phyloP scores from a whole-genome alignment of 2,329 filamentous ascomycete species.

The Fusarium praegraminearum region DNA sequence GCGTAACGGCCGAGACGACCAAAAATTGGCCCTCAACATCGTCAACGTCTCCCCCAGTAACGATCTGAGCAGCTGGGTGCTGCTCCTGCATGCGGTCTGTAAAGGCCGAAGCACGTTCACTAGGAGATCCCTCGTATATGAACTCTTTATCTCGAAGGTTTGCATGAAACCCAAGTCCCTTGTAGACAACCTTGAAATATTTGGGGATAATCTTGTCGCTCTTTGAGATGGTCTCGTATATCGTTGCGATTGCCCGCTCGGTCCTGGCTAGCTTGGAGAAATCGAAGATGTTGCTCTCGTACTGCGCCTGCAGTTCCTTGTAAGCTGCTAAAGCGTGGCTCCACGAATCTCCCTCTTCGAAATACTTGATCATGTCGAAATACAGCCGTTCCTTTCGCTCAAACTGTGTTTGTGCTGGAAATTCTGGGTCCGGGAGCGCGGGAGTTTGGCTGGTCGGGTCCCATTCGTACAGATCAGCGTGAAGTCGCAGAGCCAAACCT shows the following conservation, averaged over 20 bases:
- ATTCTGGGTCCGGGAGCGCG: conserved; percentile 77
- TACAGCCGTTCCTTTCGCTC: conserved; percentile 93
- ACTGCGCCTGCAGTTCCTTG: conserved; percentile 90
- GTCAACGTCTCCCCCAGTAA: conserved; percentile 75
- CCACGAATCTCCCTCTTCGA: conserved; percentile 95
- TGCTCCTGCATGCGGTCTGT: conserved; percentile 93
- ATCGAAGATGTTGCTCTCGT: conserved; percentile 89
- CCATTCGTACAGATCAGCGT: conserved; percentile 95
- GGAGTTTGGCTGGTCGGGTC: conserved; percentile 76
- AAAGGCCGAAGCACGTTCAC: conserved; percentile 83
- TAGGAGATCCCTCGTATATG: conserved; percentile 85
- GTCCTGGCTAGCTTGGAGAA: conserved; percentile 91
- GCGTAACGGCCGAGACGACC: conserved; percentile 82
- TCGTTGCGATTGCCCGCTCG: conserved; percentile 89
- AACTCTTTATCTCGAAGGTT: conserved; percentile 90
- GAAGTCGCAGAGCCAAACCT: conserved; percentile 86
- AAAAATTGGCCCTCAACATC: conserved; percentile 93
- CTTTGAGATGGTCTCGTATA: conserved; percentile 89
- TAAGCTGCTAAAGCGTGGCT: conserved; percentile 88
- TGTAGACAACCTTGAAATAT: conserved; percentile 93
- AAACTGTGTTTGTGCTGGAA: conserved; percentile 86
- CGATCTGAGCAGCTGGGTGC: conserved; percentile 85
- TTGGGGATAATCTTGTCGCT: conserved; percentile 82
- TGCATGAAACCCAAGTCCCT: conserved; percentile 86
- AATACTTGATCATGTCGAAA: conserved; percentile 94